Conservation (phyloP, 805 yeast genomes). For the Tetrapisispora nanseiensis region DNA sequence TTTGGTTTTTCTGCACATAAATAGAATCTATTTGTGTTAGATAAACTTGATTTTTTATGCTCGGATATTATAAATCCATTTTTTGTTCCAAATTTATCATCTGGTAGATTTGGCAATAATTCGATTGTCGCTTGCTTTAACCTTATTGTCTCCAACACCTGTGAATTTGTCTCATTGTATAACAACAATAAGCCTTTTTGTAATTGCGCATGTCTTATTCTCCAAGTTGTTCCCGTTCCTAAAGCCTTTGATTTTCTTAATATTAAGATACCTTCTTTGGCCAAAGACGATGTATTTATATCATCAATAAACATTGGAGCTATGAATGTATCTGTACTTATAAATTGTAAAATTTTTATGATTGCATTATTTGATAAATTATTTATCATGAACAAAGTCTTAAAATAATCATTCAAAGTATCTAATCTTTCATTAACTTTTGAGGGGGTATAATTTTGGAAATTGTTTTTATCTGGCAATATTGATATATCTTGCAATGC, state of each 20-base stretch:
- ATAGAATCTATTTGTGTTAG: conserved; percentile 41
- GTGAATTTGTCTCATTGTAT: conserved; percentile 39
- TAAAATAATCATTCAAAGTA: conserved; percentile 50
- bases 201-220: conserved; percentile 56
- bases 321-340: conserved; percentile 61
- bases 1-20: conserved; percentile 72
- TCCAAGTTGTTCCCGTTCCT: conserved; percentile 59
- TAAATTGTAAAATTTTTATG: conserved; percentile 48
- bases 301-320: conserved; percentile 44
- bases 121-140: conserved; percentile 31
- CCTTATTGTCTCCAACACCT: conserved; percentile 37
- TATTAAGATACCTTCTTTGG: conserved; percentile 54
- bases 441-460: conserved; percentile 43
- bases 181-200: conserved; percentile 50
- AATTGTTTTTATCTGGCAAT: conserved; percentile 52
- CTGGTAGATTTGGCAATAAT: conserved; percentile 30
- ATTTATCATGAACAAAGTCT: conserved; percentile 45
- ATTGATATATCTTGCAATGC: conserved; percentile 41
- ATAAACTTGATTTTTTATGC: conserved; percentile 32
- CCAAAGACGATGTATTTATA: conserved; percentile 19
- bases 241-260: conserved; percentile 43
- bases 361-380: conserved; percentile 46
- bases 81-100: conserved; percentile 29
- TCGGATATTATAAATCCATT: conserved; percentile 33
- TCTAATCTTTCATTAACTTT: conserved; percentile 55